Evolutionary conservation across 2,329 filamentous ascomycete genomes (phyloP), one percentile per base, ranked within the genome.

Genomic region (Arachnopeziza araneosa): DNA sequence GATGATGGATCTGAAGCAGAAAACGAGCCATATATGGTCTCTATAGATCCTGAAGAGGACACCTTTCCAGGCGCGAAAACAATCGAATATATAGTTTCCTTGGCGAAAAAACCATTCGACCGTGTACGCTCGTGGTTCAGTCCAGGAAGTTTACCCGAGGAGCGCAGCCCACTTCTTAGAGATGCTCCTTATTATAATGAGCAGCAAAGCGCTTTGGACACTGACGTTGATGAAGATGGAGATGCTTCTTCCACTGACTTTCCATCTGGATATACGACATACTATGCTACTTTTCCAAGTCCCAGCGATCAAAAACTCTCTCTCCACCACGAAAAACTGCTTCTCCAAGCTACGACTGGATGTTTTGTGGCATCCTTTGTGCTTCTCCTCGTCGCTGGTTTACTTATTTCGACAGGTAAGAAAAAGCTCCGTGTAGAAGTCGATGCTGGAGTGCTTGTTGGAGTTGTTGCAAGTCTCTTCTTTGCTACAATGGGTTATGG

Each of bases 1-100:
- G 91, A 96, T 66, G 77, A 93, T 70, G 89, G 89, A 9, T 91
- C 90, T 71, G 89, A 92, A 58, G 72, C 66, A 12, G 76, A 75
- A 12, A 75, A 85, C 51, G 81, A 83, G 44, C 82, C 81, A 30
- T 95, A 91, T 72, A 81, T 84, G 52, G 86, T 95, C 66, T 91
- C 90, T 68, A 78, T 93, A 61, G 82, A 93, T 69, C 89, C 90
- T 0, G 81, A 90, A 66, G 83, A 83, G 1, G 77, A 80, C 24
- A 58, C 60, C 21, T 88, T 90, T 58, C 85, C 87, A 0, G 87
- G 89, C 17, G 75, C 66, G 36, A 67, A 69, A 52, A 63, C 63
- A 7, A 36, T 90, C 44, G 79, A 81, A 24, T 81, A 83, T 48
- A 74, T 91, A 24, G 79, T 70, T 32, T 57, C 64, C 9, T 83